phyloP scores from a whole-genome alignment of 179 eudicot genomes.

The Silene vulgaris region DNA sequence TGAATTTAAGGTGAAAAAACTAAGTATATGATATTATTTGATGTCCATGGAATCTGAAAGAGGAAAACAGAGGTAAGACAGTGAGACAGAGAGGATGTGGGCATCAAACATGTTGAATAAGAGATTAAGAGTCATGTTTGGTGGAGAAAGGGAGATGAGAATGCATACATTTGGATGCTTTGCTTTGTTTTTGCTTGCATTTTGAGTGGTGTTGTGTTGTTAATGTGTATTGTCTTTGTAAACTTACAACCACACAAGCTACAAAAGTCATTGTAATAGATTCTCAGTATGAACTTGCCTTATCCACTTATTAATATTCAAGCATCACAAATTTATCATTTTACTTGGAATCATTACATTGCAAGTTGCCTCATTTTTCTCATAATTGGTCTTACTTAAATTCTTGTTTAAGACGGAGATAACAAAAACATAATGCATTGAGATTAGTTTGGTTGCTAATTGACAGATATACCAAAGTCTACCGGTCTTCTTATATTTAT shows the following conservation, averaged over 20 bases:
- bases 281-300: conserved; percentile 21
- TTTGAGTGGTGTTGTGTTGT: conserved; percentile 42
- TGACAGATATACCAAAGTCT: too few species aligned
- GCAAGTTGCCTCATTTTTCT: conserved; percentile 1
- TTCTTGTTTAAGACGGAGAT: too few species aligned
- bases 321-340: neutral
- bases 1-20: conserved; percentile 23
- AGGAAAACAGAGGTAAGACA: conserved; percentile 19
- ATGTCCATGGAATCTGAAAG: conserved; percentile 54
- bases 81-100: conserved; percentile 19
- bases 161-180: conserved; percentile 36
- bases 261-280: conserved; percentile 31
- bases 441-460: too few species aligned
- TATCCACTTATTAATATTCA: conserved; percentile 24
- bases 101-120: conserved; percentile 26
- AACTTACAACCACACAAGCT: conserved; percentile 31
- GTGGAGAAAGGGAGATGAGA: conserved; percentile 29
- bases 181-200: conserved; percentile 23
- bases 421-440: too few species aligned
- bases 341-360: neutral
- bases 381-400: too few species aligned
- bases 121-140: conserved; percentile 25
- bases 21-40: conserved; percentile 37
- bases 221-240: conserved; percentile 18
- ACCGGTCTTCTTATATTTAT: too few species aligned